Evolutionary conservation across 1,139 yeast genomes (phyloP).

Genomic region (Yamadazyma blattariae): DNA sequence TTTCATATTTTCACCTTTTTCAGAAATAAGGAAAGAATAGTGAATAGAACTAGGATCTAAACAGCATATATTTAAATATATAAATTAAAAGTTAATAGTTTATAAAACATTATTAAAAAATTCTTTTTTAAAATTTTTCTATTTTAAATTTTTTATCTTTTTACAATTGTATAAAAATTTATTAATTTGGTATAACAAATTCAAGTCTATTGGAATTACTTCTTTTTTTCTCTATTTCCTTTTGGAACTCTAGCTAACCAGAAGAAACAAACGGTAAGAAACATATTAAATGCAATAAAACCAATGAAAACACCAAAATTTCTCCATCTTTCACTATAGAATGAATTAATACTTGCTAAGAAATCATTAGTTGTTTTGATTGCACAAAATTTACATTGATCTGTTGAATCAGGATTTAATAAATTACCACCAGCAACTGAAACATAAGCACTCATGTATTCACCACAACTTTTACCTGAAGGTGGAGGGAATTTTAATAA

Average conservation of each 20-base stretch:
- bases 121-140: too few relatives aligned
- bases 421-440: conserved; percentile 49
- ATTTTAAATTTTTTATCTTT: too few relatives aligned
- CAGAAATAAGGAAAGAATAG: too few relatives aligned
- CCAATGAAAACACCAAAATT: conserved; percentile 56
- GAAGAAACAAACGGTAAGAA: conserved; percentile 54
- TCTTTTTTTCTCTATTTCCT: conserved; percentile 24
- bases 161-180: too few relatives aligned
- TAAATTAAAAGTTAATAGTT: conserved; percentile 18
- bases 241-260: conserved; percentile 77
- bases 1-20: too few relatives aligned
- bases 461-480: conserved; percentile 56
- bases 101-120: too few relatives aligned
- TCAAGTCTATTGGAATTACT: too few relatives aligned
- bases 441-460: conserved; percentile 48
- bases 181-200: too few relatives aligned
- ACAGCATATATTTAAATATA: too few relatives aligned
- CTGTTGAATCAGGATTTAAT: conserved; percentile 35
- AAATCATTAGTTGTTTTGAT: conserved; percentile 50
- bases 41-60: too few relatives aligned
- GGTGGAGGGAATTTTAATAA: conserved; percentile 25
- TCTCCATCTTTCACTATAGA: conserved; percentile 57
- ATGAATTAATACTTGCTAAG: conserved; percentile 39
- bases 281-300: conserved; percentile 49
- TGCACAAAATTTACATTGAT: conserved; percentile 52